These are phyloP conservation scores for Lotmaria passim DNA, from an alignment of 208 protist genomes.

Conservation along the genomic window DNA sequence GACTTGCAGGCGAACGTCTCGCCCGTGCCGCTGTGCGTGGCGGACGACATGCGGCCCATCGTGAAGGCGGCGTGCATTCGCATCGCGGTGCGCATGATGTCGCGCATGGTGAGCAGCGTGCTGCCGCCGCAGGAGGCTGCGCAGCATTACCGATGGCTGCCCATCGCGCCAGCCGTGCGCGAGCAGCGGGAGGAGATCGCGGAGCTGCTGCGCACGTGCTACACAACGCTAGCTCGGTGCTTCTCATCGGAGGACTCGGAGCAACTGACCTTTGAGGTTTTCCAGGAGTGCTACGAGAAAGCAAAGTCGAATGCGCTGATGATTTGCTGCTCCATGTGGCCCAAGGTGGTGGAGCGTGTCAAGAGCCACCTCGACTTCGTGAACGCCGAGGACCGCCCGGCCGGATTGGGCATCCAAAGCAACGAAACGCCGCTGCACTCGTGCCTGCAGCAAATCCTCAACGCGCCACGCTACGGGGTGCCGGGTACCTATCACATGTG, in stretches of 20 bases:
- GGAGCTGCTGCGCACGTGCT: conserved; percentile 39
- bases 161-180: conserved; percentile 28
- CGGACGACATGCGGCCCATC: conserved; percentile 30
- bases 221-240: conserved; percentile 34
- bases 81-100: conserved; percentile 78
- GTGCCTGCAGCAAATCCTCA: conserved; percentile 33
- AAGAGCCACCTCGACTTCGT: conserved; percentile 46
- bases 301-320: conserved; percentile 67
- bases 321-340: conserved; percentile 55
- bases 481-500: conserved; percentile 58
- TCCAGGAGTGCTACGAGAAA: conserved; percentile 71
- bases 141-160: conserved; percentile 69
- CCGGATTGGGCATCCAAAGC: neutral
- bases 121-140: conserved; percentile 50
- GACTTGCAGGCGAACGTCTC: neutral
- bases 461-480: conserved; percentile 48
- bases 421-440: conserved; percentile 21
- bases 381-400: conserved; percentile 32
- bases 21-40: conserved; percentile 17
- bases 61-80: conserved; percentile 51
- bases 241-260: conserved; percentile 56
- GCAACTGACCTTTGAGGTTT: conserved; percentile 58
- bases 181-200: conserved; percentile 24
- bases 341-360: conserved; percentile 45
- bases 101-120: conserved; percentile 58